Evolutionary conservation across 768 basidiomycete genomes (phyloP).

Genomic region (Russula lepida): DNA sequence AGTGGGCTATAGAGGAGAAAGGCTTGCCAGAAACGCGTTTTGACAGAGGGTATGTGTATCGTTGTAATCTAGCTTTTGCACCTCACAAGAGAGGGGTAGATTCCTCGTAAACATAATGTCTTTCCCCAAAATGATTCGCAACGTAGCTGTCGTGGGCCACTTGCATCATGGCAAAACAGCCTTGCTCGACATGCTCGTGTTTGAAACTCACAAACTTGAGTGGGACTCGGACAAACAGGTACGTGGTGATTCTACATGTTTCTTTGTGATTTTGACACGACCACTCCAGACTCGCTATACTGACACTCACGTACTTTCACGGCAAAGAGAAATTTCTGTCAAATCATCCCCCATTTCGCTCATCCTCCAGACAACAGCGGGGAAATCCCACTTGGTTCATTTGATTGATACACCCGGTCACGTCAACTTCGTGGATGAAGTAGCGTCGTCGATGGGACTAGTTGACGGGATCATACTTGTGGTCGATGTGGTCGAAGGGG

Average conservation of each 20-base stretch:
- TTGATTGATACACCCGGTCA: conserved; percentile 97
- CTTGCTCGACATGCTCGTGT: conserved; percentile 92
- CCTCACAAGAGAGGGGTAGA: conserved; percentile 35
- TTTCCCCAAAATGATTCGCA: conserved; percentile 91
- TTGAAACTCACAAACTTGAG: conserved; percentile 90
- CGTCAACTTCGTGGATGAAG: conserved; percentile 98
- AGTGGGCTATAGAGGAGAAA: conserved; percentile 93
- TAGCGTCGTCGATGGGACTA: conserved; percentile 77
- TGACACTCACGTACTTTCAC: conserved; percentile 86
- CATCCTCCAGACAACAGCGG: conserved; percentile 70
- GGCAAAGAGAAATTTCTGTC: conserved; percentile 85
- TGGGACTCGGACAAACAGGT: conserved; percentile 88
- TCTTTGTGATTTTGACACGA: conserved; percentile 10
- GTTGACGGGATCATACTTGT: conserved; percentile 89
- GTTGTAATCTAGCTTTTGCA: not conserved
- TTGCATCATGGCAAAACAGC: conserved; percentile 98
- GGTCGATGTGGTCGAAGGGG: conserved; percentile 98
- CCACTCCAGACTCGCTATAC: conserved; percentile 77
- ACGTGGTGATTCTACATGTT: not conserved
- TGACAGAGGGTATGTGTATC: conserved; percentile 74
- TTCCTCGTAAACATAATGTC: conserved; percentile 87
- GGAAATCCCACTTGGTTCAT: conserved; percentile 91
- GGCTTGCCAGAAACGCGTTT: conserved; percentile 95
- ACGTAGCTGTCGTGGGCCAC: conserved; percentile 93
- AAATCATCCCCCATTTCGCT: conserved; percentile 98